Evolutionary conservation across 805 yeast genomes (phyloP), one percentile per base, ranked within the genome.

Genomic region (Metschnikowia borealis): DNA sequence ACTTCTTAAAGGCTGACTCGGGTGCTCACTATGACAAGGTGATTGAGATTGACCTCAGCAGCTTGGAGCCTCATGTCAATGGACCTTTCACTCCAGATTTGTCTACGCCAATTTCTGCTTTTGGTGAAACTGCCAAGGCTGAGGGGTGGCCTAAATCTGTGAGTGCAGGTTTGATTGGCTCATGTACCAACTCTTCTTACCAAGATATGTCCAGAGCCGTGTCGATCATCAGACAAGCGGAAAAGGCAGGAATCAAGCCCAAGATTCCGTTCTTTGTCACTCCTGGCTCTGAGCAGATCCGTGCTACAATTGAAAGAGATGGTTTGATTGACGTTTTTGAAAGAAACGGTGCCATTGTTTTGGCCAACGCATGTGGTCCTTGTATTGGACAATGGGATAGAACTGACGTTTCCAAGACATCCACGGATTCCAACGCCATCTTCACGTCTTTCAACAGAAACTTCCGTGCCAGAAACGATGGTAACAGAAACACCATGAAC

Each of bases 371-470:
- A 18, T 92, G 99, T 80, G 99, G 99, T 60, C 99, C 98, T 64
- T 92, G 99, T 78, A 92, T 92, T 67, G 99, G 99, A 52, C 99
- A 92, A 78, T 92, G 99, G 99, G 97, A 94, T 69, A 87, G 98
- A 77, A 78, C 80, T 57, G 96, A 88, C 66, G 80, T 87, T 40
- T 69, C 80, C 43, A 82, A 83, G 67, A 74, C 78, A 29, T 79
- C 85, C 6, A 75, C 77, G 47, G 89, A 84, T 56, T 77, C 78
- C 62, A 91, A 90, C 71, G 88, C 98, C 48, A 94, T 92, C 60
- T 91, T 92, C 72, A 90, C 98, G 5, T 91, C 97, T 11, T 92
- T 91, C 81, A 92, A 92, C 83, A 87, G 99, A 80, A 92, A 92
- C 74, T 92, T 92, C 81, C 85, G 94, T 70, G 89, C 97, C 35